Base-by-base conservation (phyloP, 805 yeast genomes). In the Suhomyces sp. region DNA sequence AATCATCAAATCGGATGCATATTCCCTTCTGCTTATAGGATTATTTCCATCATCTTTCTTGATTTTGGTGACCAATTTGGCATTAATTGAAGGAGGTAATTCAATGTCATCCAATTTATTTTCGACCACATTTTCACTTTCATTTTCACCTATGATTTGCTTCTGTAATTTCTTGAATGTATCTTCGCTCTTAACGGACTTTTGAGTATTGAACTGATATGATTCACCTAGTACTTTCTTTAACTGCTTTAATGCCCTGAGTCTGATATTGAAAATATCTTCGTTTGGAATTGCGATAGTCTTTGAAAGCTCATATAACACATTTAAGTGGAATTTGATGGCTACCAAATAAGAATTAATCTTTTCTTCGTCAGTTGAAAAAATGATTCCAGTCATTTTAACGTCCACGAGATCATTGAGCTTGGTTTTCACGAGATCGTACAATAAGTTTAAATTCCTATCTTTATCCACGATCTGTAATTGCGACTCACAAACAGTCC, bases 61-160 rank as follows among this genome's bases (percentile, higher is more conserved):
- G 13, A 48, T 22, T n/a, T 40, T 50, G 2, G 53, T 43, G 6
- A 68, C 43, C 17, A 54, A 56, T 11, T 40, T 50, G 2, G 65
- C 65, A 40, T 68, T 56, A 11, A 68, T 60, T 28, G 55, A 51
- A 3, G 65, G 56, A 1, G 73, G 73, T 15, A 68, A 48, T 28
- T 60, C 58, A 13, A 68, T 54, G 15, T 58, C 47, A 32, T 66
- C 70, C 5, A 63, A 40, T 17, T 46, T 48, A 33, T 62, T 63
- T 2, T 38, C 42, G 11, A 32, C 17, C 12, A 35, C 42, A 4
- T 25, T 25, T 4, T 27, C 31, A 20, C 19, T 33, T 17, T 46
- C 47, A 33, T 62, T 63, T 2, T 38, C 42, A n/a, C n/a, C n/a
- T n/a, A n/a, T 25, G 24, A 41, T 16, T 12, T 10, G 17, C 8